Evolutionary conservation across 139 green algal genomes (phyloP).

Genomic region (Cymbomonas tetramitiformis): DNA sequence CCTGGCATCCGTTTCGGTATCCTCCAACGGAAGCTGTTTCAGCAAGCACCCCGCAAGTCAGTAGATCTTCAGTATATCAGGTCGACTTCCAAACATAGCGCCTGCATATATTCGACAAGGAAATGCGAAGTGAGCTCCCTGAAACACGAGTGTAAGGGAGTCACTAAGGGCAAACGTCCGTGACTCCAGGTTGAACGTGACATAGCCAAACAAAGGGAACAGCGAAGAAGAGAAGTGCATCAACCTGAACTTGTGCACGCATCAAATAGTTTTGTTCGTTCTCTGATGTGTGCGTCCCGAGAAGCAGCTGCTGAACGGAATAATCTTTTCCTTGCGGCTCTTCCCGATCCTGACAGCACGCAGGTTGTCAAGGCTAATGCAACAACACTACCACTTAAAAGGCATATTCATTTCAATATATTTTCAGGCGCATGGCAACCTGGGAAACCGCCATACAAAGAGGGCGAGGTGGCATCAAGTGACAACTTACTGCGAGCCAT

Average conservation of each 20-base stretch:
- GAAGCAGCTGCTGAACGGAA: conserved; percentile 81
- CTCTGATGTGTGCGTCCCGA: conserved; percentile 94
- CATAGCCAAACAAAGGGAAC: too few relatives aligned
- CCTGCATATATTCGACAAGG: not conserved
- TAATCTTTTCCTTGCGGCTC: conserved; percentile 51
- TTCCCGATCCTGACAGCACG: conserved; percentile 7
- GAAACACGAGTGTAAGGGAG: too few relatives aligned
- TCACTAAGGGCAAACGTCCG: too few relatives aligned
- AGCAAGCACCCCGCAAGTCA: conserved; percentile 14
- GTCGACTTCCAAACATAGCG: not conserved
- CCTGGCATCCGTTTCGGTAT: conserved; percentile 54
- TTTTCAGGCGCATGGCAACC: too few relatives aligned
- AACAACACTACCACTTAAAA: too few relatives aligned
- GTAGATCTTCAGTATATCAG: too few relatives aligned
- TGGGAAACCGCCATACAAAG: too few relatives aligned
- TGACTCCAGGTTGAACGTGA: too few relatives aligned
- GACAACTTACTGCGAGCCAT: conserved; percentile 93
- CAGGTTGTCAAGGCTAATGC: too few relatives aligned
- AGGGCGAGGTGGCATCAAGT: too few relatives aligned
- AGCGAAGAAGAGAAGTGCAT: too few relatives aligned
- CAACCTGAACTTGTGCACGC: conserved; percentile 80
- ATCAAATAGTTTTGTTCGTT: conserved; percentile 98
- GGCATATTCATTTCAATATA: too few relatives aligned
- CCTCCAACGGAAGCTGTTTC: conserved; percentile 79
- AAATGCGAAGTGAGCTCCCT: not conserved